phyloP scores from a whole-genome alignment of 2,329 filamentous ascomycete species.

The Gaeumannomyces sp. region DNA sequence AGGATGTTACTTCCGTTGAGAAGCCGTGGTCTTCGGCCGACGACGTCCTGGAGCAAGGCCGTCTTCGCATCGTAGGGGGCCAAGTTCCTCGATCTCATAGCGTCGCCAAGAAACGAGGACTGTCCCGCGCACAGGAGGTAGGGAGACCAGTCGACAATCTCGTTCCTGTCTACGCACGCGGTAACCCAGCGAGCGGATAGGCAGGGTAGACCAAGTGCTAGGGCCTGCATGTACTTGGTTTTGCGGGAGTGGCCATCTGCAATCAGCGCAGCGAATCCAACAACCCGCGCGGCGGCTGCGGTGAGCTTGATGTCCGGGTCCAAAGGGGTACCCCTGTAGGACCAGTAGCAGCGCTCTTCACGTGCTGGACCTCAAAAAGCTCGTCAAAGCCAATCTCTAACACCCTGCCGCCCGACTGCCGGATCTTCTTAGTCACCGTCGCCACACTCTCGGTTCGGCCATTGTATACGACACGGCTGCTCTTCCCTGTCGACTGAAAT shows the following conservation, averaged over 20 bases:
- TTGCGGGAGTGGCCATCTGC: slow-evolving; percentile 81
- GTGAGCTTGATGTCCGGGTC: slow-evolving; percentile 46
- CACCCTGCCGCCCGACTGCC: slow-evolving; percentile 64
- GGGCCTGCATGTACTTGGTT: slow-evolving; percentile 88
- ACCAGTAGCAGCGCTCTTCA: slow-evolving; percentile 27
- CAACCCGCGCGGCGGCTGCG: slow-evolving; percentile 36
- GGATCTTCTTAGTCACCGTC: slow-evolving; percentile 55
- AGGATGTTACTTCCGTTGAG: slow-evolving; percentile 62
- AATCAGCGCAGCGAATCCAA: slow-evolving; percentile 79
- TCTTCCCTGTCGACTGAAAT: slow-evolving; percentile 41
- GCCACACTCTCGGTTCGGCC: slow-evolving; percentile 32
- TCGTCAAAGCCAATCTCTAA: slow-evolving; percentile 73
- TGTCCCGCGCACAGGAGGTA: slow-evolving; percentile 84
- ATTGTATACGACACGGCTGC: slow-evolving; percentile 39
- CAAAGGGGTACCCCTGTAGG: slow-evolving; percentile 18
- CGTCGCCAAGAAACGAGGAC: slow-evolving; percentile 69
- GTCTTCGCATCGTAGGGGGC: slow-evolving; percentile 50
- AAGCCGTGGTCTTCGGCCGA: slow-evolving; percentile 55
- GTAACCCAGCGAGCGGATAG: slow-evolving; percentile 76
- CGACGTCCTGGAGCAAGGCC: slow-evolving; percentile 50
- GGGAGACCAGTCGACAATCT: slow-evolving; percentile 65
- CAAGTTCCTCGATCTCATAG: slow-evolving; percentile 68
- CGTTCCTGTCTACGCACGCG: slow-evolving; percentile 57
- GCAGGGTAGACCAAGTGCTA: slow-evolving; percentile 84
- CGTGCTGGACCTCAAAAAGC: slow-evolving; percentile 55